Conservation (phyloP, 176 grass and related monocot genomes). For the Elymus sibiricus region DNA sequence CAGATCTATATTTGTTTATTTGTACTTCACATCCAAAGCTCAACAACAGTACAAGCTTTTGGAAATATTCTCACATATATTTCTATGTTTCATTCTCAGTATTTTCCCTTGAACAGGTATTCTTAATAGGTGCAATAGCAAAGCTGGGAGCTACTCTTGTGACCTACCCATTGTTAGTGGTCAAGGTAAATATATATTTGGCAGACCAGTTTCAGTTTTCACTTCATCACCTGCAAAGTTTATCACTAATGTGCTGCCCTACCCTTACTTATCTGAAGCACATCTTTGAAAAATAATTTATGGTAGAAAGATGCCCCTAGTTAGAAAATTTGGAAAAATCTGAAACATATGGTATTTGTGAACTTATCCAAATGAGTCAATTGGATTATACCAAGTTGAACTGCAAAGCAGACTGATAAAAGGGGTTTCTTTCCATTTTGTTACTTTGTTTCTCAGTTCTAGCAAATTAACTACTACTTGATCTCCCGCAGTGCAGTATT, state of each 20-base stretch:
- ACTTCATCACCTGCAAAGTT: neutral
- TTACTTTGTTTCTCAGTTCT: slow-evolving; percentile 3
- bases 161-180: slow-evolving; percentile 92
- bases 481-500: neutral
- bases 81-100: neutral
- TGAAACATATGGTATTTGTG: neutral
- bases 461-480: neutral
- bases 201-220: neutral
- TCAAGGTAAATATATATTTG: slow-evolving; percentile 69
- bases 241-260: neutral
- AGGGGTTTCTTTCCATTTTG: neutral
- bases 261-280: neutral
- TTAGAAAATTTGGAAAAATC: neutral
- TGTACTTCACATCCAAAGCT: neutral
- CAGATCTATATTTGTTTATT: slow-evolving; percentile 27
- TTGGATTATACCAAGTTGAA: slow-evolving; percentile 3
- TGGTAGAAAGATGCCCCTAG: neutral
- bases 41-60: slow-evolving; percentile 2
- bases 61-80: neutral
- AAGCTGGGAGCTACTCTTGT: slow-evolving; percentile 87
- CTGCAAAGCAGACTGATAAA: neutral
- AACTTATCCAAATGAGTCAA: neutral
- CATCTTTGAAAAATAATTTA: neutral
- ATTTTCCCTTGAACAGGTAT: slow-evolving; percentile 59
- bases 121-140: slow-evolving; percentile 89